These are phyloP conservation scores for Arabidopsis arenosa DNA, from an alignment of 345 rosid genomes.

Conservation along the genomic window DNA sequence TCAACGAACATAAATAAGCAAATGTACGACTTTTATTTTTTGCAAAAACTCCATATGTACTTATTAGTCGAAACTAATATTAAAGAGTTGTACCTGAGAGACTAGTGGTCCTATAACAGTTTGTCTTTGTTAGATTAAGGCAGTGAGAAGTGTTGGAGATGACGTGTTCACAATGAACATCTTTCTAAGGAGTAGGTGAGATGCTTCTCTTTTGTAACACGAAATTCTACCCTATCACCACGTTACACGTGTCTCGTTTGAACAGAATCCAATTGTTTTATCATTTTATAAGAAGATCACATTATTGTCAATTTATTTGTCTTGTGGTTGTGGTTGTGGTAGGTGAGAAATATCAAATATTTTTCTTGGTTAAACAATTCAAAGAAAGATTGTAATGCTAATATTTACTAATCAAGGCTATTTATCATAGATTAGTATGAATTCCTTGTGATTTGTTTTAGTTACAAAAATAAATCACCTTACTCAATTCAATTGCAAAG, in stretches of 20 bases:
- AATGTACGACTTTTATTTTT: too few relatives aligned
- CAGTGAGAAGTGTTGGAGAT: neutral
- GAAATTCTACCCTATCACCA: constrained; percentile 6
- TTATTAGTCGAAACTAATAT: neutral
- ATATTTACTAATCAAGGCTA: neutral
- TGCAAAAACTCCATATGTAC: neutral
- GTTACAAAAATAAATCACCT: neutral
- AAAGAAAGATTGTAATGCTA: neutral
- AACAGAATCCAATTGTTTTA: neutral
- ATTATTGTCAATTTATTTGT: neutral
- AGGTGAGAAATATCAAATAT: constrained; percentile 21
- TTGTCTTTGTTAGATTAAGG: neutral
- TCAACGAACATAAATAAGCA: neutral
- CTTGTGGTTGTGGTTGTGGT: constrained; percentile 25
- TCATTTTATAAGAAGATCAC: neutral
- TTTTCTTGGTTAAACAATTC: constrained; percentile 7
- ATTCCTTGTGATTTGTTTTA: neutral
- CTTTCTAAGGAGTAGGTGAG: constrained; percentile 29
- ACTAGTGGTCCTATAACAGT: constrained; percentile 21
- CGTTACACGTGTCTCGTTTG: neutral
- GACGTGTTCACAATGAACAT: constrained; percentile 4
- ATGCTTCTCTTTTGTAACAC: constrained; percentile 6
- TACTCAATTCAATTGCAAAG: neutral
- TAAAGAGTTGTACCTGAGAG: neutral
- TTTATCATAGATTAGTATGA: neutral